These are phyloP conservation scores for Eragrostis tef DNA, from an alignment of 202 grass and related monocot genomes.

Conservation along the genomic window DNA sequence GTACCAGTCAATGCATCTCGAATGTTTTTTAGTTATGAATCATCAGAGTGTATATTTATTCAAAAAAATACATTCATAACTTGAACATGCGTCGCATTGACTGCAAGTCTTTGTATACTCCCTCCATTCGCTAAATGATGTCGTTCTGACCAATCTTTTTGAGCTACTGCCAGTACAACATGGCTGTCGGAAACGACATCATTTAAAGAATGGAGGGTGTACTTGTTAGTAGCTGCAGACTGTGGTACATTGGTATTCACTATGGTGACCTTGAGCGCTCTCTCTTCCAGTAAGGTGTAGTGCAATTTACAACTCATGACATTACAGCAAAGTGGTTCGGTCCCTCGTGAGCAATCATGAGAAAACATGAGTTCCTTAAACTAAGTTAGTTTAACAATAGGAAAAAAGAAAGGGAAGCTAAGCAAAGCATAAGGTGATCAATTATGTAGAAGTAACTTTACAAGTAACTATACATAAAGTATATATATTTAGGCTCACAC, in stretches of 20 bases:
- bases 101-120: too few relatives aligned
- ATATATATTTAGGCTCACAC: conserved; percentile 19
- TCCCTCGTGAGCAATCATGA: conserved; percentile 2
- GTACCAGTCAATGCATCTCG: conserved; percentile 1
- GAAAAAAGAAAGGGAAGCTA: neutral
- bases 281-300: neutral
- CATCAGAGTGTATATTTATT: conserved; percentile 13
- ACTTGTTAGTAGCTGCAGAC: neutral
- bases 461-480: conserved; percentile 50
- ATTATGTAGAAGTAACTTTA: conserved; percentile 28
- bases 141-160: too few relatives aligned
- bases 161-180: too few relatives aligned
- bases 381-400: neutral
- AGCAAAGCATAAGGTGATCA: neutral
- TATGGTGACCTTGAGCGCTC: neutral
- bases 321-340: neutral
- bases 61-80: too few relatives aligned
- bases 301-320: neutral
- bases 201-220: too few relatives aligned
- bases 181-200: too few relatives aligned
- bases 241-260: neutral
- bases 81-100: too few relatives aligned
- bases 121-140: too few relatives aligned
- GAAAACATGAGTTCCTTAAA: conserved; percentile 2
- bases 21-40: conserved; percentile 21